Conservation (phyloP, 1,139 yeast species). For the Nakaseomyces uthaithaninus region DNA sequence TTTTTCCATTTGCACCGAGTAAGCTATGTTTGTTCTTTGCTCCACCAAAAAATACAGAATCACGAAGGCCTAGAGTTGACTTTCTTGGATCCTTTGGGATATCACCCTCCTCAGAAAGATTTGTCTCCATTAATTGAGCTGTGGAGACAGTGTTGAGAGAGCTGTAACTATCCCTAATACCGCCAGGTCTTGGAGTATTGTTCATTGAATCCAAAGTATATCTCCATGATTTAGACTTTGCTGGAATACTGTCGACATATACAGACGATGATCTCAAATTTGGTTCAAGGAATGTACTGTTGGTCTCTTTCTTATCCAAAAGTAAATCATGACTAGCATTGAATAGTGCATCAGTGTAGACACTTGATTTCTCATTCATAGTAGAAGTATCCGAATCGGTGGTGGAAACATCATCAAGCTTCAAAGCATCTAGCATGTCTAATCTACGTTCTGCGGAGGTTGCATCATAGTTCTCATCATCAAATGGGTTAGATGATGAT, state of each 20-base stretch:
- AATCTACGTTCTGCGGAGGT: constrained; percentile 38
- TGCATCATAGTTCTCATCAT: constrained; percentile 29
- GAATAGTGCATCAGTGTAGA: constrained; percentile 25
- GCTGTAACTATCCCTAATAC: constrained; percentile 49
- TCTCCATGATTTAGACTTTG: constrained; percentile 65
- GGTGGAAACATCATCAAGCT: constrained; percentile 38
- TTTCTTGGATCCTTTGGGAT: constrained; percentile 37
- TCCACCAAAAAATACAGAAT: constrained; percentile 34
- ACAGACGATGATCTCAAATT: constrained; percentile 26
- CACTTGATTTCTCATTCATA: constrained; percentile 18
- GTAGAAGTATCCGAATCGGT: constrained; percentile 36
- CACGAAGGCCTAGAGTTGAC: constrained; percentile 36
- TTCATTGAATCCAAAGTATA: constrained; percentile 20
- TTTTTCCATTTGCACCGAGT: neutral
- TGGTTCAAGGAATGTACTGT: constrained; percentile 21
- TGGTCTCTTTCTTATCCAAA: constrained; percentile 16
- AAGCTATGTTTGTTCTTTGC: constrained; percentile 2
- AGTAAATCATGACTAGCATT: constrained; percentile 29
- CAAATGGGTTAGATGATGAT: constrained; percentile 30
- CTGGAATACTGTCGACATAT: constrained; percentile 30
- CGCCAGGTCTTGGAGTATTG: constrained; percentile 18
- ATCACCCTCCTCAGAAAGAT: constrained; percentile 56
- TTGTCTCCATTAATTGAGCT: constrained; percentile 71
- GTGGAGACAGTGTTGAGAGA: constrained; percentile 84
- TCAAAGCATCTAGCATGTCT: constrained; percentile 45